Percentiles rank a stretch among this genome's conserved stretches.
Evolutionary conservation across 192 early-diverging fungal species (phyloP).

Genomic region (Entomortierella lignicola): DNA sequence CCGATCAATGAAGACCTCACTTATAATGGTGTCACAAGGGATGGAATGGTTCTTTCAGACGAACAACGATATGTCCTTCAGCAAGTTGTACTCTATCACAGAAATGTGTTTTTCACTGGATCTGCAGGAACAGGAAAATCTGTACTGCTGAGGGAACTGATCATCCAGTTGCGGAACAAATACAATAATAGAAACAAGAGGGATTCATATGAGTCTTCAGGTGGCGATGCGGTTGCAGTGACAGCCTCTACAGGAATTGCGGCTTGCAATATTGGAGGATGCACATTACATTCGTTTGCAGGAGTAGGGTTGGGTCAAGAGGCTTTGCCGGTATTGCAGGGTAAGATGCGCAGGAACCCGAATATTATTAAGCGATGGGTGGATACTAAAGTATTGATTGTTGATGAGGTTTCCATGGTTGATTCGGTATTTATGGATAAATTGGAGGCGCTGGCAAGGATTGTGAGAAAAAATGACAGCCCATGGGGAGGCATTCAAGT

Average conservation of each 20-base stretch:
- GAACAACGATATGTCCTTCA: slow-evolving; percentile 73
- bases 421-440: slow-evolving; percentile 80
- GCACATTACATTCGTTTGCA: slow-evolving; percentile 79
- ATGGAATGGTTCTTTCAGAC: slow-evolving; percentile 53
- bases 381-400: slow-evolving; percentile 70
- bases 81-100: slow-evolving; percentile 63
- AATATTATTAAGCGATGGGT: slow-evolving; percentile 68
- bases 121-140: slow-evolving; percentile 76
- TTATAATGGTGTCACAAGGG: slow-evolving; percentile 24
- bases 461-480: slow-evolving; percentile 33
- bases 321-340: slow-evolving; percentile 18
- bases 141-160: slow-evolving; percentile 61
- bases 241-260: slow-evolving; percentile 87
- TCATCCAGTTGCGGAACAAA: slow-evolving; percentile 49
- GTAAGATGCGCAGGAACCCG: slow-evolving; percentile 30
- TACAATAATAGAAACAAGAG: slow-evolving; percentile 62
- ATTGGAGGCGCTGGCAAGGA: slow-evolving; percentile 72
- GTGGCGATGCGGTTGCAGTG: slow-evolving; percentile 57
- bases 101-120: slow-evolving; percentile 81
- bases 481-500: slow-evolving; percentile 88
- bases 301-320: slow-evolving; percentile 73
- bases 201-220: slow-evolving; percentile 41
- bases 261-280: slow-evolving; percentile 81
- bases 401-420: slow-evolving; percentile 89
- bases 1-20: no score